phyloP scores from a whole-genome alignment of 2,329 filamentous ascomycete genomes.

The Cylindrodendrum hubeiense region DNA sequence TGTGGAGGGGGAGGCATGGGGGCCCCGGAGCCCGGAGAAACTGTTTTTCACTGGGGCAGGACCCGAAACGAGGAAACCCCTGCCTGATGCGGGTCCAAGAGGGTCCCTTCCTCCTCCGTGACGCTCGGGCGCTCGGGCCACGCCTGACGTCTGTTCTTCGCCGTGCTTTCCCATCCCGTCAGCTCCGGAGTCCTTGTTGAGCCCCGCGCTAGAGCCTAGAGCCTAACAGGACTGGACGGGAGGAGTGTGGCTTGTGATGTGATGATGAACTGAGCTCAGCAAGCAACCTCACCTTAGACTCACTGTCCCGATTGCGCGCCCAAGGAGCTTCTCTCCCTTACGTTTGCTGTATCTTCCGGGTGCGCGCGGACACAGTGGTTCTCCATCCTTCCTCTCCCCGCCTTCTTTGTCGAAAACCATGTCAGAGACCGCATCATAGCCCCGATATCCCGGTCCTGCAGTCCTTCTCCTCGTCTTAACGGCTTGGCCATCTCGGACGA shows the following conservation, averaged over 20 bases:
- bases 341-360: not conserved
- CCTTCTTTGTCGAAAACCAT: conserved; percentile 24
- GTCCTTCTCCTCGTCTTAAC: conserved; percentile 30
- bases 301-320: conserved; percentile 1
- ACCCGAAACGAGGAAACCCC: not conserved
- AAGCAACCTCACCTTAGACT: conserved; percentile 19
- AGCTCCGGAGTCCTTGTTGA: conserved; percentile 21
- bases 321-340: conserved; percentile 4
- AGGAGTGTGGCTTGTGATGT: conserved; percentile 28
- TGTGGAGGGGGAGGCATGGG: not conserved
- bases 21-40: conserved; percentile 34
- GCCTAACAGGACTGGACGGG: not conserved
- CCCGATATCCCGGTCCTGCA: conserved; percentile 19
- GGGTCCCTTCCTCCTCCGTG: not conserved
- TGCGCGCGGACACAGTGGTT: not conserved
- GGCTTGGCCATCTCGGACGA: conserved; percentile 28
- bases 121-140: conserved; percentile 38
- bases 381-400: not conserved
- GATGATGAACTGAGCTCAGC: conserved; percentile 27
- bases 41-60: conserved; percentile 14
- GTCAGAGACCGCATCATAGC: conserved; percentile 34
- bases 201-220: conserved; percentile 31
- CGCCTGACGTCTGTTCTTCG: conserved; percentile 37
- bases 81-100: not conserved
- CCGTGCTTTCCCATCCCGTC: conserved; percentile 14